These are phyloP conservation scores for Aspergillus fischeri DNA, from an alignment of 2,329 filamentous ascomycete species.

Conservation along the genomic window DNA sequence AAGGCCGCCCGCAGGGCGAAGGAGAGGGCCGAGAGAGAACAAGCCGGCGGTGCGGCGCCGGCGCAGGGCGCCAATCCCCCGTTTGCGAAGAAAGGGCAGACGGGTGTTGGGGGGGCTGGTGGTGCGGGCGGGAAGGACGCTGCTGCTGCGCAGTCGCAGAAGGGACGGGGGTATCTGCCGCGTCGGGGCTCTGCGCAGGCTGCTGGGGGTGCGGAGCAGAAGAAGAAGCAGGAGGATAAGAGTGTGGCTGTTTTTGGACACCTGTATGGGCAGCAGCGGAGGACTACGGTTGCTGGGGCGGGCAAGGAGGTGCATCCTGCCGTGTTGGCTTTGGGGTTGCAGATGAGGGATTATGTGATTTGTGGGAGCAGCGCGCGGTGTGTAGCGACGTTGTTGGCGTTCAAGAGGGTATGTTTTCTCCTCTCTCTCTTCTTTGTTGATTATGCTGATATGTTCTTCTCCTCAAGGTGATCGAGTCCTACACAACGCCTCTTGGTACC, in stretches of 20 bases:
- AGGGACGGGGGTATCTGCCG: slow-evolving; percentile 29
- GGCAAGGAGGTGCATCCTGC: slow-evolving; percentile 77
- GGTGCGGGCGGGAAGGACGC: slow-evolving; percentile 15
- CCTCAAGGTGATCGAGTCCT: slow-evolving; percentile 78
- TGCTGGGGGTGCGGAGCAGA: slow-evolving; percentile 38
- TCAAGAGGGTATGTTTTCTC: slow-evolving; percentile 66
- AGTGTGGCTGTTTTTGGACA: slow-evolving; percentile 76
- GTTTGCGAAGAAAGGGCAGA: slow-evolving; percentile 28
- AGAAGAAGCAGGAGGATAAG: slow-evolving; percentile 60
- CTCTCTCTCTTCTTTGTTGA: not conserved
- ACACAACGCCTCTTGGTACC: slow-evolving; percentile 78
- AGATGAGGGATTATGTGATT: slow-evolving; percentile 83
- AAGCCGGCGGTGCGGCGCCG: slow-evolving; percentile 34
- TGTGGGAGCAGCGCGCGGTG: slow-evolving; percentile 86
- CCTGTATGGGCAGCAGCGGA: slow-evolving; percentile 71
- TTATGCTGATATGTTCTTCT: slow-evolving; percentile 14
- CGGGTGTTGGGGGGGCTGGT: slow-evolving; percentile 17
- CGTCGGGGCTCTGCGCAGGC: slow-evolving; percentile 36
- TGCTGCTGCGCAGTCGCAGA: slow-evolving; percentile 23
- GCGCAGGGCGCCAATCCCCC: slow-evolving; percentile 10
- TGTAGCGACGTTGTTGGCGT: slow-evolving; percentile 80
- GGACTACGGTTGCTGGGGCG: slow-evolving; percentile 56
- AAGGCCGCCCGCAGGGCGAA: slow-evolving; percentile 81
- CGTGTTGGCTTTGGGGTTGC: slow-evolving; percentile 78
- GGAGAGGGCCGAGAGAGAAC: slow-evolving; percentile 55